phyloP scores from a whole-genome alignment of 257 asterid species.

The Solanum pinnatisectum region DNA sequence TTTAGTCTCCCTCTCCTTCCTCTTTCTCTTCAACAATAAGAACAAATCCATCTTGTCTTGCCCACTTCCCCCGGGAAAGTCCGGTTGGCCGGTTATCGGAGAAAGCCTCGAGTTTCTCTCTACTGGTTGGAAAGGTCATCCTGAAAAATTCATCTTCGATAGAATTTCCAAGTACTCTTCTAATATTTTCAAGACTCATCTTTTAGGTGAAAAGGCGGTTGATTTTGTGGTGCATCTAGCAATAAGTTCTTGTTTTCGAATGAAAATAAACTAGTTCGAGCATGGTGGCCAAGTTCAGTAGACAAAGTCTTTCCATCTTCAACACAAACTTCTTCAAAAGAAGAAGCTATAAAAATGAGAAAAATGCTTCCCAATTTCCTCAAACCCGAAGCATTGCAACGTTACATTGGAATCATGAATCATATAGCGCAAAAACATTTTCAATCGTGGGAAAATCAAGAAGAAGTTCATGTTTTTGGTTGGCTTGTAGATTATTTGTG shows the following conservation, averaged over 20 bases:
- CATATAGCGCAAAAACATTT: constrained; percentile 37
- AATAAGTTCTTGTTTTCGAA: constrained; percentile 48
- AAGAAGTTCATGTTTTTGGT: constrained; percentile 31
- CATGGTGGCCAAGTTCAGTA: constrained; percentile 55
- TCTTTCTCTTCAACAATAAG: constrained; percentile 43
- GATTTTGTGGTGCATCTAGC: constrained; percentile 32
- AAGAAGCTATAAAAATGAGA: constrained; percentile 51
- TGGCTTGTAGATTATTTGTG: constrained; percentile 38
- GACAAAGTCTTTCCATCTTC: constrained; percentile 41
- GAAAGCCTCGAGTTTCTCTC: constrained; percentile 50
- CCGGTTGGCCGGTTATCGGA: constrained; percentile 45
- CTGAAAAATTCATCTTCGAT: constrained; percentile 43
- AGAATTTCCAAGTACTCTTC: constrained; percentile 33
- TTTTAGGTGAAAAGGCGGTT: constrained; percentile 25
- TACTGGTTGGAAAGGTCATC: constrained; percentile 46
- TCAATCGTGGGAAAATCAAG: background rate
- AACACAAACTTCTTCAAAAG: constrained; percentile 34
- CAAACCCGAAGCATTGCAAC: constrained; percentile 36
- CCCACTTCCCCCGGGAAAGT: constrained; percentile 36
- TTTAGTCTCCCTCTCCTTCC: constrained; percentile 37
- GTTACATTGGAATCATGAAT: constrained; percentile 23
- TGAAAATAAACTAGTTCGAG: constrained; percentile 47
- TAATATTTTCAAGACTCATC: constrained; percentile 28
- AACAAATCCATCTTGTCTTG: background rate
- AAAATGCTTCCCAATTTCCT: constrained; percentile 55